Evolutionary conservation across 805 yeast species (phyloP), one percentile per base, ranked within the genome.

Genomic region (Wickerhamomyces chambardii): DNA sequence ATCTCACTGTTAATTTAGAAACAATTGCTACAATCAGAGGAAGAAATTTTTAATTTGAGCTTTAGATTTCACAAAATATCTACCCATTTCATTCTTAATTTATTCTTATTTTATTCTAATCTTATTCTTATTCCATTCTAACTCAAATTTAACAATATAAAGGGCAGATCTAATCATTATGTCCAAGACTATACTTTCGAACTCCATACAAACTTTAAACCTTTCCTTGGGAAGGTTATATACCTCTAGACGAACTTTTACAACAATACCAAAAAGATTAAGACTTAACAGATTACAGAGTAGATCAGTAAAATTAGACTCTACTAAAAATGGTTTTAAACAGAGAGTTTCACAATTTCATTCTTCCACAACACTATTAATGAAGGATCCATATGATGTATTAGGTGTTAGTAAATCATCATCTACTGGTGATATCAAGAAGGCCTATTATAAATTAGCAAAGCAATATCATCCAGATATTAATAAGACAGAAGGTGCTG

Each of bases 391-490:
- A 1, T 92, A 92, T 59, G 68, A 75, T 41, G 73, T 78, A 0
- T 63, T 92, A 30, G 97, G 97, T 4, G 84, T 92, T 21, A 73
- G 71, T 19, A 73, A 72, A 41, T 55, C 54, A 35, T 92, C 98
- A 0, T 69, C 79, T 12, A 63, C 79, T 7, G 70, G 84, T n/a
- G 94, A 87, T 16, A 92, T 92, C 61, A 92, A 92, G 59, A 89
- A 89, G 59, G 90, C 95, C 3, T 92, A 92, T 63, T 87, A 87
- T 56, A 81, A 86, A 51, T 65, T 92, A 43, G 98, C 97, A 14
- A 92, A 92, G 59, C 74, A 90, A 56, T 87, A 67, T 58, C 99
- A 92, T 59, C 99, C 99, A 0, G 99, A 92, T 63, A 84, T 92
- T 31, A 92, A 90, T 59, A 92, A 90, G 59, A 96, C 84, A 43